Evolutionary conservation across 305 asterid species (phyloP).

Genomic region (Rubia tinctorum): DNA sequence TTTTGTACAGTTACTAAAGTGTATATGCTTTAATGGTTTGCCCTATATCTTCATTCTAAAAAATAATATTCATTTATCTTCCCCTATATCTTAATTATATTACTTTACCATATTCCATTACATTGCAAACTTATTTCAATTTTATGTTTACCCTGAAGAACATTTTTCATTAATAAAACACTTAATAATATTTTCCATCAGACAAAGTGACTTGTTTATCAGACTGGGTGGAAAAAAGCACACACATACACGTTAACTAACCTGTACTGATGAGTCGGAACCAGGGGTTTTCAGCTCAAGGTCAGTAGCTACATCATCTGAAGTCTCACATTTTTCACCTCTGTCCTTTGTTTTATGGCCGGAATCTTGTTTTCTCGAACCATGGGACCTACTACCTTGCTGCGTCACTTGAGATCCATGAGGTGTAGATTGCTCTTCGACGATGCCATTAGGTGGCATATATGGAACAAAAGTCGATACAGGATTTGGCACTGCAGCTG

Average conservation of each 20-base stretch:
- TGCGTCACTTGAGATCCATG: slow-evolving; percentile 61
- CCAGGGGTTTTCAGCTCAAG: slow-evolving; percentile 99
- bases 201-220: too few species aligned
- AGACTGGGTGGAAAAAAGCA: too few species aligned
- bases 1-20: too few species aligned
- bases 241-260: slow-evolving; percentile 16
- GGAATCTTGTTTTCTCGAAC: slow-evolving; percentile 56
- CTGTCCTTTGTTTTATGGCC: slow-evolving; percentile 62
- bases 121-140: neutral
- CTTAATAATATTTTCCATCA: too few species aligned
- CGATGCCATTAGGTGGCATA: slow-evolving; percentile 57
- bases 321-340: slow-evolving; percentile 51
- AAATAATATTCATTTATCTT: too few species aligned
- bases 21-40: too few species aligned
- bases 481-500: slow-evolving; percentile 63
- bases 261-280: slow-evolving; percentile 75
- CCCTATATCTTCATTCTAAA: too few species aligned
- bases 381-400: slow-evolving; percentile 50
- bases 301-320: slow-evolving; percentile 84
- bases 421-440: slow-evolving; percentile 66
- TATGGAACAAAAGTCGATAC: slow-evolving; percentile 75
- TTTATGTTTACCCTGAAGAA: too few species aligned
- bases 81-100: too few species aligned
- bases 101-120: too few species aligned
- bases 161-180: too few species aligned